Base-by-base conservation (phyloP, 192 early-diverging fungal species). In the Rhizophagus sp. region DNA sequence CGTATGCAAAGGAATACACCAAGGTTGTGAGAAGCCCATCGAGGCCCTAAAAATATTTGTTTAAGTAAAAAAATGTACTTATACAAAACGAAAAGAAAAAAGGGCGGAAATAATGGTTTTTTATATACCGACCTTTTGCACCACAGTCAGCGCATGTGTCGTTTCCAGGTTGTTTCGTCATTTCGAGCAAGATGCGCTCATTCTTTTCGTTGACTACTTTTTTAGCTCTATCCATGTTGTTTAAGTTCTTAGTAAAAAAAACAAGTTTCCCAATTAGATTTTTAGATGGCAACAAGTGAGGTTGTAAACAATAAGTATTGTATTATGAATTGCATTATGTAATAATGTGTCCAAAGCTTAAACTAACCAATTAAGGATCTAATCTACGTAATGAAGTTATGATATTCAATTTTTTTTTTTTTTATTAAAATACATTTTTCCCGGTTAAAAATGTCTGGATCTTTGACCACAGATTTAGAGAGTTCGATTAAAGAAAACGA, bases 1-100 rank as follows among this genome's bases (percentile, higher is more conserved):
- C 96, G 89, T 36, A 98, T 97, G 87, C 97, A 99, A 50, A 99
- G 82, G 80, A 99, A 97, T 57, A 96, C 87, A 6, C 97, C 96
- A 52, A 98, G 82, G 82, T 96, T 96, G 92, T 93, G 94, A 3
- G 95, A 96, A 41, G 94, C 91, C 94, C 94, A 96, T 64, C 92
- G 93, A 24, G 94, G 93, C n/a, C 90, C 94, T 95, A 90, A 12
- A 77, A 4, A 3, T 22, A 36, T 61, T 44, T n/a, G 75, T 41
- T 41, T 62, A 44, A 39, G 36, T 68, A 27, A n/a, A 3, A 49
- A n/a, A 39, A 22, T 22, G 52, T 5, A 57, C 0, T 22, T 57
- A 57, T 57, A 6, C 17, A 19, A 57, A 57, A 22, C 52, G 52
- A 19, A 57, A 57, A 57, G 15, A 57, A 19, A 57, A 22, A 57